Evolutionary conservation across 2,329 filamentous ascomycete species (phyloP).

Genomic region (Exophiala xenobiotica): DNA sequence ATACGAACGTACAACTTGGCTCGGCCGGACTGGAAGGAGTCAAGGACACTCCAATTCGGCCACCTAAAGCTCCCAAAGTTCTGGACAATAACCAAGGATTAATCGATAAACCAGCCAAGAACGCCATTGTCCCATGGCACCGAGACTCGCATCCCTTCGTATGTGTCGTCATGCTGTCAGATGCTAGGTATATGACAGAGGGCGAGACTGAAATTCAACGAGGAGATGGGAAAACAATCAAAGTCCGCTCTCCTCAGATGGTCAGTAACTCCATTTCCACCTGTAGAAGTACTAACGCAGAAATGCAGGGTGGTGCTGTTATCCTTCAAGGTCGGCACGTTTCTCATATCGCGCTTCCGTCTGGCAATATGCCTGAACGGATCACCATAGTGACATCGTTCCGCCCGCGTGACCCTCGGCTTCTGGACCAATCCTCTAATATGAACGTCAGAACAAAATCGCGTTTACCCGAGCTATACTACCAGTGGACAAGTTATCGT

Average conservation of each 20-base stretch:
- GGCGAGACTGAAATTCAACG: constrained; percentile 61
- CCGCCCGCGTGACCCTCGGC: constrained; percentile 54
- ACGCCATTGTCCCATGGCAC: constrained; percentile 48
- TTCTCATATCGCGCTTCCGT: constrained; percentile 61
- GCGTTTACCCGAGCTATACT: constrained; percentile 57
- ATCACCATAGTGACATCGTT: constrained; percentile 67
- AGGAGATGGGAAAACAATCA: constrained; percentile 45
- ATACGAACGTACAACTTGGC: constrained; percentile 50
- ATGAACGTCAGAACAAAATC: constrained; percentile 61
- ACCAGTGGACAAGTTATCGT: constrained; percentile 61
- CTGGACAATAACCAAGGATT: constrained; percentile 8
- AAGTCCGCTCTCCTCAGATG: constrained; percentile 45
- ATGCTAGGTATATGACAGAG: constrained; percentile 48
- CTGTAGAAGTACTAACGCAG: not conserved
- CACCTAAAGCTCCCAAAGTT: too few species aligned
- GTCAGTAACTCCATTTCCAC: constrained; percentile 30
- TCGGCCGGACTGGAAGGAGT: too few species aligned
- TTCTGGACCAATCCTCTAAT: constrained; percentile 60
- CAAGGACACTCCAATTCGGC: too few species aligned
- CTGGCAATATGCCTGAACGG: constrained; percentile 59
- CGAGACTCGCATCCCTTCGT: constrained; percentile 52
- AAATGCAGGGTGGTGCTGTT: constrained; percentile 58
- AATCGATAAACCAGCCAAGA: constrained; percentile 32
- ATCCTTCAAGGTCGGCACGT: constrained; percentile 67
- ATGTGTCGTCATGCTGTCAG: constrained; percentile 53